These are phyloP conservation scores for Amphibolis antarctica DNA, from an alignment of 106 monocot species.

Conservation along the genomic window DNA sequence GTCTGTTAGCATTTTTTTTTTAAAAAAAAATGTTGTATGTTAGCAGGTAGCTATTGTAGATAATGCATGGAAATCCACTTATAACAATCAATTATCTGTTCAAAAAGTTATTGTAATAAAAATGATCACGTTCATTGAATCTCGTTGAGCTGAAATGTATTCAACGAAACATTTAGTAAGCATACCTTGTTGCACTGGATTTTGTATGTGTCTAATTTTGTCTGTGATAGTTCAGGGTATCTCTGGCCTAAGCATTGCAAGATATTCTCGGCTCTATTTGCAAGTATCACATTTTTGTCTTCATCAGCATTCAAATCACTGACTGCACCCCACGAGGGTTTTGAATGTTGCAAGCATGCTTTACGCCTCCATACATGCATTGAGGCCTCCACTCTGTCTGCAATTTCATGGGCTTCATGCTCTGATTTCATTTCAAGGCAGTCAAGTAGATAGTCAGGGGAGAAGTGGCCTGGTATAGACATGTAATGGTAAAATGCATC, in stretches of 20 bases:
- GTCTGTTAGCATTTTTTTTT: neutral
- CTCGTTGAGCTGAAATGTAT: neutral
- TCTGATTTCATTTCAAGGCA: constrained; percentile 53
- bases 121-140: neutral
- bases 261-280: constrained; percentile 46
- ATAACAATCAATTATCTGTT: too few species aligned
- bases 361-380: constrained; percentile 74
- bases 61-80: too few species aligned
- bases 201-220: constrained; percentile 63
- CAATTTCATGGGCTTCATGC: constrained; percentile 66
- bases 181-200: constrained; percentile 80
- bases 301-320: constrained; percentile 55
- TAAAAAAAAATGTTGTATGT: neutral
- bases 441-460: constrained; percentile 53
- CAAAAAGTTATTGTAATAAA: too few species aligned
- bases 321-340: constrained; percentile 63
- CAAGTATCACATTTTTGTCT: constrained; percentile 61
- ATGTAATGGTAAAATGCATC: constrained; percentile 53
- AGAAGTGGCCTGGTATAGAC: constrained; percentile 38
- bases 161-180: neutral
- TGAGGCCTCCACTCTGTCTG: constrained; percentile 60
- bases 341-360: constrained; percentile 31
- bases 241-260: constrained; percentile 51
- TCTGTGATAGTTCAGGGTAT: constrained; percentile 71
- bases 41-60: too few species aligned